A percentile compares a stretch with the other conserved stretches of the same genome.
These are phyloP conservation scores for Vigna unguiculata DNA, from an alignment of 306 rosid species.

Conservation along the genomic window DNA sequence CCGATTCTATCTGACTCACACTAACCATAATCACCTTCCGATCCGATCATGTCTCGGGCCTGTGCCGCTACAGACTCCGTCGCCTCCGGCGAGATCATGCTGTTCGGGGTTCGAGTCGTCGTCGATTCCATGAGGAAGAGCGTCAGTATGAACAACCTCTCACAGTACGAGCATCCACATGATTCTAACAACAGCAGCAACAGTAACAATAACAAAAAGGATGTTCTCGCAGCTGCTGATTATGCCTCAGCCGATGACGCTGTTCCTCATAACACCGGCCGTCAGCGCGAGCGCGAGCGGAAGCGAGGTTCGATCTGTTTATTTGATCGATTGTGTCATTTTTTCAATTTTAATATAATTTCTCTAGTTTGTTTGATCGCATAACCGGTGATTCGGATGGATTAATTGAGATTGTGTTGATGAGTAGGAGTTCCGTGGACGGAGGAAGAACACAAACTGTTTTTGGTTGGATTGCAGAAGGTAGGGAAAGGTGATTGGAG, in stretches of 20 bases:
- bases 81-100: constrained; percentile 70
- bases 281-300: constrained; percentile 88
- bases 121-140: constrained; percentile 98
- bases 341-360: not conserved
- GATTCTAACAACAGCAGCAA: constrained; percentile 27
- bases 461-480: constrained; percentile 86
- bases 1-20: not conserved
- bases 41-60: constrained; percentile 51
- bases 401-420: constrained; percentile 29
- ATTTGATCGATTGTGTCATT: constrained; percentile 33
- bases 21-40: not conserved
- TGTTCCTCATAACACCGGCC: constrained; percentile 62
- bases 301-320: constrained; percentile 78
- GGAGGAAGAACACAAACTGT: constrained; percentile 97
- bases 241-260: constrained; percentile 93
- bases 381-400: not conserved
- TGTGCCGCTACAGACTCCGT: constrained; percentile 42
- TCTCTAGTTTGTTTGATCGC: not conserved
- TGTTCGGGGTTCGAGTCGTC: constrained; percentile 90
- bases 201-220: constrained; percentile 50
- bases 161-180: constrained; percentile 86
- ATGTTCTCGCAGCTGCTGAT: constrained; percentile 56
- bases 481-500: constrained; percentile 99
- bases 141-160: constrained; percentile 91
- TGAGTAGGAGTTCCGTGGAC: constrained; percentile 95